These are phyloP conservation scores for Brassica cretica DNA, from an alignment of 345 rosid genomes.

Conservation along the genomic window DNA sequence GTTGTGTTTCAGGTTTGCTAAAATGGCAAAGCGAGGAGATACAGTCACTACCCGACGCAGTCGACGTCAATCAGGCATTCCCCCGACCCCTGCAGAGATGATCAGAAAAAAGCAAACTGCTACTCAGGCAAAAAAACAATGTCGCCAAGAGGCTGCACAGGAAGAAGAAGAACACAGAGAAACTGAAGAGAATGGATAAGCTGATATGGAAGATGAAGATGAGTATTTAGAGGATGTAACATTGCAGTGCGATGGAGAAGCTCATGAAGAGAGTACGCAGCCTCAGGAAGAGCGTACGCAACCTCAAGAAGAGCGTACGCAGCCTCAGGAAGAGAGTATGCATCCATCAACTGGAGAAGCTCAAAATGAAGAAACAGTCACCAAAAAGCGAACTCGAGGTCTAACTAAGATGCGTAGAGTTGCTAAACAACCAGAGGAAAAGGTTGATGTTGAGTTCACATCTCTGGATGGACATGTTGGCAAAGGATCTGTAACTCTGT, in stretches of 20 bases:
- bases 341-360: background rate
- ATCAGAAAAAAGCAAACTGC: background rate
- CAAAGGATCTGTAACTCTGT: background rate
- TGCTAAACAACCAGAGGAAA: conserved; percentile 1
- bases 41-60: background rate
- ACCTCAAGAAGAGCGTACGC: background rate
- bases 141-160: background rate
- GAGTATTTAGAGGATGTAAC: background rate
- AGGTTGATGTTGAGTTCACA: background rate
- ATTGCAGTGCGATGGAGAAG: background rate
- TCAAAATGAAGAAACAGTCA: background rate
- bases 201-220: background rate
- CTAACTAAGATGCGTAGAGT: conserved; percentile 6
- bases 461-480: background rate
- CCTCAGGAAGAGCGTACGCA: background rate
- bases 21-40: background rate
- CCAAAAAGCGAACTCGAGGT: background rate
- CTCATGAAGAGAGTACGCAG: background rate
- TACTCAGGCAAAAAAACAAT: no score
- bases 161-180: background rate
- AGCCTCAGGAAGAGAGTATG: background rate
- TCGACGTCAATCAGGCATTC: background rate
- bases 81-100: background rate
- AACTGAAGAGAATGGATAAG: background rate
- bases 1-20: background rate